Conservation (phyloP, 2,329 filamentous ascomycete genomes). For the Fusarium sp. region DNA sequence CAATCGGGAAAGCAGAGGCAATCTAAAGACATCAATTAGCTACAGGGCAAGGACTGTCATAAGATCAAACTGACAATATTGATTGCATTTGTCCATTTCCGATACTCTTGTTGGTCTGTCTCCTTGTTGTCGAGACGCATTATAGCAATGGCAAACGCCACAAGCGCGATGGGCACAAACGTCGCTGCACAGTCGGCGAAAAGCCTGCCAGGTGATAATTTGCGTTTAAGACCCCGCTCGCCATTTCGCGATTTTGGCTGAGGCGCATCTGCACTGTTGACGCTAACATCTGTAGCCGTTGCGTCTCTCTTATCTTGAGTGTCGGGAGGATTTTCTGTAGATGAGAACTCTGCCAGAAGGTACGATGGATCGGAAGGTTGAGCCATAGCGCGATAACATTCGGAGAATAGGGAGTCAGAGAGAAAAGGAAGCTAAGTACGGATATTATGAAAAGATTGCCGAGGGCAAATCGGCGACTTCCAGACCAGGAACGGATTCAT, state of each 20-base stretch:
- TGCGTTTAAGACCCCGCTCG: neutral
- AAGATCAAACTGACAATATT: neutral
- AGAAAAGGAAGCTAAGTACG: neutral
- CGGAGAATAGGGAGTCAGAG: neutral
- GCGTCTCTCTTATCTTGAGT: neutral
- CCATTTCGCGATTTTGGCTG: too few species aligned
- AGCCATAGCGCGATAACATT: neutral
- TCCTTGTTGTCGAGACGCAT: neutral
- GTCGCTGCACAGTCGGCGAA: neutral
- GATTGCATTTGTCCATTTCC: neutral
- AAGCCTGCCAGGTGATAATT: neutral
- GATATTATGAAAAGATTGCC: neutral
- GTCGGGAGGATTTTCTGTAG: neutral
- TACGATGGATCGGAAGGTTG: neutral
- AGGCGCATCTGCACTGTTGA: neutral
- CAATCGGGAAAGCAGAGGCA: slow-evolving; percentile 14
- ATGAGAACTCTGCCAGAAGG: neutral
- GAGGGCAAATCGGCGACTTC: neutral
- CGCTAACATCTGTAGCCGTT: neutral
- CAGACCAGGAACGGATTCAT: neutral
- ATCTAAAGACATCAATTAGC: neutral
- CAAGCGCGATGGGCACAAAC: neutral
- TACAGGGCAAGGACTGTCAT: too few species aligned
- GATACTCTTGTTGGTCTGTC: neutral
- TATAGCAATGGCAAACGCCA: neutral